Evolutionary conservation across 2,329 filamentous ascomycete species (phyloP).

Genomic region (Verticillium albo-atrum): DNA sequence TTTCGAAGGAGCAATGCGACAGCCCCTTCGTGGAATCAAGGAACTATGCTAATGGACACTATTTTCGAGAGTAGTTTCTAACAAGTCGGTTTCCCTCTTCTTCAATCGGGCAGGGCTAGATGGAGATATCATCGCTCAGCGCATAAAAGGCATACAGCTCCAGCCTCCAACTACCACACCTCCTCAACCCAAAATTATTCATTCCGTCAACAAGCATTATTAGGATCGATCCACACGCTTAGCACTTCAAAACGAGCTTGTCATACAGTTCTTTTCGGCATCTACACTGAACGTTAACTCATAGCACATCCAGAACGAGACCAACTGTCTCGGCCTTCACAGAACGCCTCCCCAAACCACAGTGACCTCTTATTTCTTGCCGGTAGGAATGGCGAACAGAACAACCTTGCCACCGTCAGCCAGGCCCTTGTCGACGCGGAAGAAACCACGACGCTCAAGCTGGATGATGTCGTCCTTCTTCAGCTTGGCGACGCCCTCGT

Average conservation of each 20-base stretch:
- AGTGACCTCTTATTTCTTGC: slow-evolving; percentile 36
- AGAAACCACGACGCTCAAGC: slow-evolving; percentile 91
- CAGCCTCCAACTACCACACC: no score
- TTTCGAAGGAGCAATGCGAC: background rate
- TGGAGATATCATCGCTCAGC: no score
- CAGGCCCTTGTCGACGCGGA: slow-evolving; percentile 70
- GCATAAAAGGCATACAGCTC: no score
- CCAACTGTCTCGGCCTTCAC: background rate
- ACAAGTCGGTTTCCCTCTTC: no score
- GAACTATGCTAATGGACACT: no score
- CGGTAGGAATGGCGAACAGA: slow-evolving; percentile 54
- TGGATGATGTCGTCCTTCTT: slow-evolving; percentile 91
- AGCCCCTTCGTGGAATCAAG: background rate
- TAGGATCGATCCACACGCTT: no score
- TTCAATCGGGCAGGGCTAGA: no score
- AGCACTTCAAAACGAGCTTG: background rate
- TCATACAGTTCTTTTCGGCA: background rate
- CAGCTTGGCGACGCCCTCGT: slow-evolving; percentile 72
- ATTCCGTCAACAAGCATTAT: no score
- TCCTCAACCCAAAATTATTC: no score
- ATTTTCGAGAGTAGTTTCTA: no score
- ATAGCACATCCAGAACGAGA: background rate
- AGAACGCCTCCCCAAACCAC: background rate
- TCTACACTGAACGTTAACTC: background rate
- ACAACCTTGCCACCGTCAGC: slow-evolving; percentile 46